phyloP scores from a whole-genome alignment of 192 early-diverging fungal genomes.

The Piromyces sp. region DNA sequence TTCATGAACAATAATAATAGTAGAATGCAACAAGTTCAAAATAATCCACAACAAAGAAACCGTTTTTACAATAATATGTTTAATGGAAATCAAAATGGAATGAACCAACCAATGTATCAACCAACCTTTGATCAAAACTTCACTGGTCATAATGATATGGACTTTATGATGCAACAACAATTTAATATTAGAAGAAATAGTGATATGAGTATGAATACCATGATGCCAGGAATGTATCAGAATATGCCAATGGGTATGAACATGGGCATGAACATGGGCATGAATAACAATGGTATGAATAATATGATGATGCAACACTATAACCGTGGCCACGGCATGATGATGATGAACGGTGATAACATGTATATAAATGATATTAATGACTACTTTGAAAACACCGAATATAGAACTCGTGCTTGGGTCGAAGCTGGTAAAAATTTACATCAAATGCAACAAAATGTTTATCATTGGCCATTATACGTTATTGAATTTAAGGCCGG shows the following conservation, averaged over 20 bases:
- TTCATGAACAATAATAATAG: neutral
- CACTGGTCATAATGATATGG: neutral
- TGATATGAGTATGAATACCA: neutral
- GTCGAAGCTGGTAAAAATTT: constrained; percentile 39
- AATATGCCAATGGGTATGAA: neutral
- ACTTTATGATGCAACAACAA: neutral
- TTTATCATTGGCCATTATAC: constrained; percentile 39
- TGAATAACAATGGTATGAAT: neutral
- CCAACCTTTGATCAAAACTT: neutral
- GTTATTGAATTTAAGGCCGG: constrained; percentile 80
- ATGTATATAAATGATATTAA: constrained; percentile 22
- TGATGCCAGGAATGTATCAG: neutral
- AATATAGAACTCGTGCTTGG: constrained; percentile 30
- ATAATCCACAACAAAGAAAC: neutral
- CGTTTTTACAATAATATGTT: neutral
- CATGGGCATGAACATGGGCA: neutral
- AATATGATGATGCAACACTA: neutral
- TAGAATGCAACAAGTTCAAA: neutral
- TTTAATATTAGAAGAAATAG: neutral
- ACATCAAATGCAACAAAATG: constrained; percentile 18
- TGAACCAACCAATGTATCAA: neutral
- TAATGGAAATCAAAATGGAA: neutral
- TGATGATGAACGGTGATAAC: neutral
- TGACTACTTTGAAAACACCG: constrained; percentile 50
- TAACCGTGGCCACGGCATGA: neutral